Evolutionary conservation across 1,139 yeast genomes (phyloP), one percentile per base, ranked within the genome.

Genomic region (Lodderomyces oxycetoniae): DNA sequence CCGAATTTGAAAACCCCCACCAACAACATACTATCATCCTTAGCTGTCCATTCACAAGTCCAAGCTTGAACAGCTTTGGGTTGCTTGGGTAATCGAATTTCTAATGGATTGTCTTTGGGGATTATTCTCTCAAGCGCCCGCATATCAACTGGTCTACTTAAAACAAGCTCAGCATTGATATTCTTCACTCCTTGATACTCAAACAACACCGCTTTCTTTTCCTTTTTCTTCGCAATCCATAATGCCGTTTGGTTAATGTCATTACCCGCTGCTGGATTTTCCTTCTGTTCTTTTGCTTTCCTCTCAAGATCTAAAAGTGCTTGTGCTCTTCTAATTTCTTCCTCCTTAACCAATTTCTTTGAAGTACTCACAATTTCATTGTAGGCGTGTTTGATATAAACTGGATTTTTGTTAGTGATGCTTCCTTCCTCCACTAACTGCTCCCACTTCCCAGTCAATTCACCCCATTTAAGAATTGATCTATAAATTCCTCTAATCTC

Each of bases 1-100:
- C 99, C 99, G 58, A 89, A 87, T 57, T 87, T 88, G 53, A 77
- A 74, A 21, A 91, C 84, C 44, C 99, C 99, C 28, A 84, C 77
- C 43, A 93, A 59, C 35, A 93, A 67, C 78, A 80, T 83, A 29
- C 88, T 83, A 57, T 93, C 99, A 53, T 93, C 96, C 27, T 68
- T 74, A 10, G 71, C 68, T 3, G 70, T 67, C 99, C 99, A 93
- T 25, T 77, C 79, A 50, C 95, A 86, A 37, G 77, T 74, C 99
- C 99, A 93, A 27, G 87, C 89, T 51, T 77, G 79, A 4, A 88
- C 97, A 17, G 81, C 79, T 59, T 89, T 89, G 12, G 94, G 86
- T 10, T 66, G 61, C 37, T 63, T 67, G 5, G 73, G 74, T 32
- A 89, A 68, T 34, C 64, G 71, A 53, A 84, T 85, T 17, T 59